A percentile compares a stretch with the other conserved stretches of the same genome.
These are phyloP conservation scores for Meredithiella fracta DNA, from an alignment of 2,329 filamentous ascomycete species.

Conservation along the genomic window DNA sequence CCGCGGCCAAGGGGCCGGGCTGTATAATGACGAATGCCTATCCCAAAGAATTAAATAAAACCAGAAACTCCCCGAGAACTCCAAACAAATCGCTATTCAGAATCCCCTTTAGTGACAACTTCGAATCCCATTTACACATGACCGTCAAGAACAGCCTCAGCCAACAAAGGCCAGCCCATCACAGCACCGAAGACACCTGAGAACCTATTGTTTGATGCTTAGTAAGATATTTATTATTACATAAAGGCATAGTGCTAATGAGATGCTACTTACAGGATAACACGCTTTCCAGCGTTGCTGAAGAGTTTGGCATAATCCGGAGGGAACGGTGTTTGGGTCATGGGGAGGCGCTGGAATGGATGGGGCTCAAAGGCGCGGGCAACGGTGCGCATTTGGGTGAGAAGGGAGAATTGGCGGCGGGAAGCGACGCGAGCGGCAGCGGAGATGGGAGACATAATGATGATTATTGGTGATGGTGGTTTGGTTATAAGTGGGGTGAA, in stretches of 20 bases:
- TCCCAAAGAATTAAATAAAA: too few relatives aligned
- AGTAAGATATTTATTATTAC: neutral
- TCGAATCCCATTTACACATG: conserved; percentile 15
- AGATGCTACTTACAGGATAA: conserved; percentile 21
- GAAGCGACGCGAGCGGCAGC: conserved; percentile 18
- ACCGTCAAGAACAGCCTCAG: conserved; percentile 20
- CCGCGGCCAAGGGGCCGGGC: too few relatives aligned
- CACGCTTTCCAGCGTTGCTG: conserved; percentile 17
- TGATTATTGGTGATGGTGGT: neutral
- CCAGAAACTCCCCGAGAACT: too few relatives aligned
- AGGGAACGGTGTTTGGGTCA: conserved; percentile 18
- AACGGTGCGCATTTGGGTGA: conserved; percentile 21
- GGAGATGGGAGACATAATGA: conserved; percentile 11
- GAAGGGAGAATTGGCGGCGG: conserved; percentile 23
- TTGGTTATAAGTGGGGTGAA: too few relatives aligned
- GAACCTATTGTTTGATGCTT: conserved; percentile 19
- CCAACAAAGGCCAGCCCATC: conserved; percentile 23
- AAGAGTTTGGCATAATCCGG: conserved; percentile 21
- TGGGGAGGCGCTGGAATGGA: conserved; percentile 22
- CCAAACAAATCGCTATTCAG: neutral
- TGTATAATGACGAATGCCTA: too few relatives aligned
- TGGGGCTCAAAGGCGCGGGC: conserved; percentile 23
- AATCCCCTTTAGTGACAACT: too few relatives aligned
- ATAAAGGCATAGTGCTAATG: neutral
- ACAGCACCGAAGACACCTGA: conserved; percentile 21